Base-by-base conservation (phyloP, 768 basidiomycete species). In the Hygrocybe coccinea region DNA sequence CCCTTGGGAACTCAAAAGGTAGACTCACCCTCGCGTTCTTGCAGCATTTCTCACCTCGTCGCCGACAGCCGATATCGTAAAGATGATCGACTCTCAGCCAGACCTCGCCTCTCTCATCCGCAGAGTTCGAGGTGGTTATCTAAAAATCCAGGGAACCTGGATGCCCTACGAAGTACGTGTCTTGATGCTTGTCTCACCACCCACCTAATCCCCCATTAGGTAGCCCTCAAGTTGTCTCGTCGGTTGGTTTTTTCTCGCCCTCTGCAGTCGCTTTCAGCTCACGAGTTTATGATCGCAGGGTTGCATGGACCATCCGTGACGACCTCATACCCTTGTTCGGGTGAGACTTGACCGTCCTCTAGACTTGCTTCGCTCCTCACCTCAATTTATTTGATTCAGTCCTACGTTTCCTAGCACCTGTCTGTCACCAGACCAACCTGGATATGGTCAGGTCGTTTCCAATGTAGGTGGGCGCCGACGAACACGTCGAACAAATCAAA, bases 71-170 rank as follows among this genome's bases (percentile, higher is more conserved):
- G 91, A 94, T 75, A 91, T 94, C 54, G 89, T 93, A 45, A 91
- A 89, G 69, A 92, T 94, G 82, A 83, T 94, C 63, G 91, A 94
- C 73, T 89, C 88, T 2, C 89, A 92, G 62, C 91, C 91, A 51
- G 90, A 92, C 72, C 76, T 94, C 36, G 89, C 89, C 24, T 78
- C 84, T 33, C 82, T 87, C 61, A 84, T 92, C 65, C 85, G 91
- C 55, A 81, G 90, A 57, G 90, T 94, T 33, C 83, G 89, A 45
- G 91, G 89, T 55, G 89, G 90, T 50, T 91, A 90, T 72, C 81
- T 94, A 57, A 92, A 93, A 74, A 92, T 94, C 43, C 91, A 94
- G 65, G 91, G 91, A 33, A 92, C 91, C 19, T 94, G 91, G 91
- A 89, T 93, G 85, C 91, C 91, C 34, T 93, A 88, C 70, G 91